These are phyloP conservation scores for Flammula alnicola DNA, from an alignment of 1,284 basidiomycete species.

Conservation along the genomic window DNA sequence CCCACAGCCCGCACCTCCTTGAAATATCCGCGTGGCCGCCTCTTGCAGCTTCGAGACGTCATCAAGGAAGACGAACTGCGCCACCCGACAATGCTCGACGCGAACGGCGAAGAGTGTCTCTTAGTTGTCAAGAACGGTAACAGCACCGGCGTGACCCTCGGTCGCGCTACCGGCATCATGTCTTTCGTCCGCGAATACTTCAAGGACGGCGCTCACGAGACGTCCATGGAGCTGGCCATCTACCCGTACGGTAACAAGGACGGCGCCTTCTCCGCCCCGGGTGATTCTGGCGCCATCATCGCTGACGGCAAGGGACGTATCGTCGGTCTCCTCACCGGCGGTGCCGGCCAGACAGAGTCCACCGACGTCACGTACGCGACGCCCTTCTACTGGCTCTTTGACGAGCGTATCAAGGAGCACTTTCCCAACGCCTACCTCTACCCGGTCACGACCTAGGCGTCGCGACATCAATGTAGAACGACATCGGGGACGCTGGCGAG, in stretches of 20 bases:
- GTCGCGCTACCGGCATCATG: slow-evolving; percentile 32
- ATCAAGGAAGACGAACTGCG: slow-evolving; percentile 24
- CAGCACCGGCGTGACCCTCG: slow-evolving; percentile 38
- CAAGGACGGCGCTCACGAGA: slow-evolving; percentile 17
- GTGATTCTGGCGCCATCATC: too few species aligned
- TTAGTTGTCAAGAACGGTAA: slow-evolving; percentile 33
- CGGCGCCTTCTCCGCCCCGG: too few species aligned
- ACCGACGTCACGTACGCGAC: too few species aligned
- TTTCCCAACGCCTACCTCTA: too few species aligned
- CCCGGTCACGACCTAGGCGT: too few species aligned
- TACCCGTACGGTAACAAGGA: slow-evolving; percentile 33
- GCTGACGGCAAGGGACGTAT: too few species aligned
- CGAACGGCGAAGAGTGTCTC: background rate
- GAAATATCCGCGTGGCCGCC: slow-evolving; percentile 4
- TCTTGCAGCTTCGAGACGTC: slow-evolving; percentile 19
- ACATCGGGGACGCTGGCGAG: too few species aligned
- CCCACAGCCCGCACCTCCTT: background rate
- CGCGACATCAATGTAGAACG: too few species aligned
- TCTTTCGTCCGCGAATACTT: slow-evolving; percentile 34
- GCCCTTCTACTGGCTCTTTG: too few species aligned
- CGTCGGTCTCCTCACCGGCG: too few species aligned
- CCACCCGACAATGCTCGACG: background rate
- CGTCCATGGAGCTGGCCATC: slow-evolving; percentile 34
- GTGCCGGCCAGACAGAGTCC: too few species aligned
- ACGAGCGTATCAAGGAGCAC: too few species aligned